These are phyloP conservation scores for Starmera amethionina DNA, from an alignment of 805 yeast species.

Conservation along the genomic window DNA sequence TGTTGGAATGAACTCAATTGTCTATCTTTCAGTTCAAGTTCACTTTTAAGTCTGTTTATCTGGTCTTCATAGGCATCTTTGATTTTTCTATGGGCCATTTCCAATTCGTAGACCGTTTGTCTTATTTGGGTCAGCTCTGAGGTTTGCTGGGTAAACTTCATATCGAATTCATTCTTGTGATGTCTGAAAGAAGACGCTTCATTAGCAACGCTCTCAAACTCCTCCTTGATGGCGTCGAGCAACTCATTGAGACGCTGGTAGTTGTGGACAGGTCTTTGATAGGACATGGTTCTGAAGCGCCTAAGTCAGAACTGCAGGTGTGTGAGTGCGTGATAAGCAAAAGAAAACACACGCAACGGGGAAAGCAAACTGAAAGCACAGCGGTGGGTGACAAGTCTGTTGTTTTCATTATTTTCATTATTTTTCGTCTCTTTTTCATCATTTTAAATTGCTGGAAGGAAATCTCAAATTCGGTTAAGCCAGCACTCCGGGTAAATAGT, in stretches of 20 bases:
- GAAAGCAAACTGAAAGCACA: too few relatives aligned
- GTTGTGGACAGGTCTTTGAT: conserved; percentile 18
- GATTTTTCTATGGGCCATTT: conserved; percentile 87
- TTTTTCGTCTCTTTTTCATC: too few relatives aligned
- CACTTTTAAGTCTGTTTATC: conserved; percentile 74
- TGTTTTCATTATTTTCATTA: too few relatives aligned
- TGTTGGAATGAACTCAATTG: conserved; percentile 32
- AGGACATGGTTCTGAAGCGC: conserved; percentile 12
- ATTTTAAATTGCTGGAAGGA: too few relatives aligned
- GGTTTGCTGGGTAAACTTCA: conserved; percentile 83
- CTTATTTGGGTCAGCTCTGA: conserved; percentile 90
- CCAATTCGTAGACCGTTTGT: conserved; percentile 89
- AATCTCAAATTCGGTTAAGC: too few relatives aligned
- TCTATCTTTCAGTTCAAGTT: conserved; percentile 74
- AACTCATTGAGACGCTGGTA: conserved; percentile 55
- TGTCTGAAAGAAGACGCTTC: conserved; percentile 81
- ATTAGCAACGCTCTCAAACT: conserved; percentile 72
- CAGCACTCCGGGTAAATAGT: too few relatives aligned
- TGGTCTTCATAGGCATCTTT: conserved; percentile 96
- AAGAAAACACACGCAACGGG: neutral
- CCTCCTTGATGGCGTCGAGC: conserved; percentile 85
- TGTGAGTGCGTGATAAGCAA: too few relatives aligned
- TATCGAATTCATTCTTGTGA: conserved; percentile 89
- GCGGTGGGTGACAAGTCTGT: too few relatives aligned
- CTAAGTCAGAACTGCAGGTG: neutral